Conservation (phyloP, 1,284 basidiomycete genomes). For the Cerrena zonata region DNA sequence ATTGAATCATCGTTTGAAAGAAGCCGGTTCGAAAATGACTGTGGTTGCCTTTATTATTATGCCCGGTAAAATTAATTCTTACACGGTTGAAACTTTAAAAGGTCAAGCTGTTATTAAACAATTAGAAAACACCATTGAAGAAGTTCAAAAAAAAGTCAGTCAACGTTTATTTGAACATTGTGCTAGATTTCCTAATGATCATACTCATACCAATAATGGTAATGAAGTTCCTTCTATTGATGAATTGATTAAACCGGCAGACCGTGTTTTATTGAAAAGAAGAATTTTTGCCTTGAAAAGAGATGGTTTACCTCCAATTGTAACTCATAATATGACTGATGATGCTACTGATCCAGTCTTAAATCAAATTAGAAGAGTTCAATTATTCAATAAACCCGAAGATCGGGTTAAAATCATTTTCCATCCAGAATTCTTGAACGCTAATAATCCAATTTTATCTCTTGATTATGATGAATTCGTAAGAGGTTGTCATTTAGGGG, state of each 20-base stretch:
- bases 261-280: conserved; percentile 92
- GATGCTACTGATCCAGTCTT: conserved; percentile 89
- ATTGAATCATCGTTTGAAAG: conserved; percentile 84
- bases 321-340: conserved; percentile 97
- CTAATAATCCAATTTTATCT: conserved; percentile 94
- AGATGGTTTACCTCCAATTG: conserved; percentile 86
- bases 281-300: conserved; percentile 95
- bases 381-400: conserved; percentile 78
- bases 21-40: conserved; percentile 73
- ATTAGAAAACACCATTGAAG: conserved; percentile 87
- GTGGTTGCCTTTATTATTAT: conserved; percentile 98
- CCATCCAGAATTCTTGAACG: conserved; percentile 97
- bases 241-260: conserved; percentile 81
- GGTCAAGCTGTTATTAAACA: conserved; percentile 98
- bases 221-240: conserved; percentile 51
- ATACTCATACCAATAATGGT: not conserved
- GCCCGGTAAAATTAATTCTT: conserved; percentile 93
- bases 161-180: conserved; percentile 87
- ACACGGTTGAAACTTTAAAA: conserved; percentile 96
- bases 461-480: conserved; percentile 99
- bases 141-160: conserved; percentile 90
- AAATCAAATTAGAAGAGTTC: conserved; percentile 89
- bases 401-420: conserved; percentile 96
- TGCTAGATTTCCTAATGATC: conserved; percentile 72
- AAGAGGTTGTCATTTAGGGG: conserved; percentile 92